Conservation (phyloP, 1,284 basidiomycete genomes). For the Apiotrichum sp. region DNA sequence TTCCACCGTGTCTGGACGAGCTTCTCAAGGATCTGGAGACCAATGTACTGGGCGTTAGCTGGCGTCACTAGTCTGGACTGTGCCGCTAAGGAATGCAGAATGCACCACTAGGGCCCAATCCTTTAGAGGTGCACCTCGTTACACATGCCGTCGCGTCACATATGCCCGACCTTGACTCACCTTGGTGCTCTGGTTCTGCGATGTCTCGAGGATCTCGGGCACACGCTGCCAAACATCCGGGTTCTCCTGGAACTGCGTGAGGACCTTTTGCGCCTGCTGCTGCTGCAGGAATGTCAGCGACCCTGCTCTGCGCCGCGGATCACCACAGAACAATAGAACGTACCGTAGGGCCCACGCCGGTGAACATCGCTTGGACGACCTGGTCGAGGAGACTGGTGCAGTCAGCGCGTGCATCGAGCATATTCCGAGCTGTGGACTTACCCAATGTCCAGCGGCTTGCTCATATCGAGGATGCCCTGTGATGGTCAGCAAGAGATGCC, state of each 20-base stretch:
- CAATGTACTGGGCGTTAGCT: constrained; percentile 66
- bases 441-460: constrained; percentile 72
- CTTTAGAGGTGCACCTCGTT: too few species aligned
- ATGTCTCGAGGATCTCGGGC: constrained; percentile 83
- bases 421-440: constrained; percentile 12
- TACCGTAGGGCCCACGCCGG: constrained; percentile 69
- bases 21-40: constrained; percentile 89
- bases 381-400: constrained; percentile 62
- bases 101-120: too few species aligned
- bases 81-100: too few species aligned
- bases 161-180: constrained; percentile 48
- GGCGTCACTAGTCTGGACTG: not conserved
- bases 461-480: constrained; percentile 79
- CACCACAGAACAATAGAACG: constrained; percentile 23
- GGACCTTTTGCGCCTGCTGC: constrained; percentile 64
- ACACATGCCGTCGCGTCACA: constrained; percentile 45
- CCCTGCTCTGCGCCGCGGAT: not conserved
- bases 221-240: constrained; percentile 98
- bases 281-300: not conserved
- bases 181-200: constrained; percentile 84
- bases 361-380: constrained; percentile 77
- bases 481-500: not conserved
- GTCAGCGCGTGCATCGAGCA: not conserved
- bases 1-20: constrained; percentile 94
- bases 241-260: constrained; percentile 94